Percentiles rank a stretch among this genome's conserved stretches.
phyloP scores from a whole-genome alignment of 2,329 filamentous ascomycete species.

The Fusarium sp. region DNA sequence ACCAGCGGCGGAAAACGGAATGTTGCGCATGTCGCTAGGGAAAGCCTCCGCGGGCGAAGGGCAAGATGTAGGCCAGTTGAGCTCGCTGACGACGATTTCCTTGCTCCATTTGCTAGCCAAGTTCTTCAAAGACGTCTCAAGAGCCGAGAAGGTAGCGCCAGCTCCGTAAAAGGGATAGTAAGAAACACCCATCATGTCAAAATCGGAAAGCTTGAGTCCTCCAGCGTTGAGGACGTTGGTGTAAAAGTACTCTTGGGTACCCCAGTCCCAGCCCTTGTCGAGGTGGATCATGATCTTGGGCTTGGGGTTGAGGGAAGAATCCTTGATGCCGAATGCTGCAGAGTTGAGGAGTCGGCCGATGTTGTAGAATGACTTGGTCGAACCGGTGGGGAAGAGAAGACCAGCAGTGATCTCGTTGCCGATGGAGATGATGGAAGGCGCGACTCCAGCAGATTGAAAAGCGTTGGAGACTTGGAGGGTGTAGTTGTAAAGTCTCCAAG shows the following conservation, averaged over 20 bases:
- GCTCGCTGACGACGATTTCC: conserved; percentile 76
- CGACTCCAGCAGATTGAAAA: conserved; percentile 67
- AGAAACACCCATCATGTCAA: conserved; percentile 78
- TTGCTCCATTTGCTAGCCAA: conserved; percentile 74
- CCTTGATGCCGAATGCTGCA: conserved; percentile 72
- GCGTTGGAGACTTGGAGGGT: conserved; percentile 71
- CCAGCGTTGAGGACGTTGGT: conserved; percentile 63
- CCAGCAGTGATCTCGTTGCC: conserved; percentile 80
- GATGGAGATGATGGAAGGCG: conserved; percentile 73
- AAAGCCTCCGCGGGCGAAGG: conserved; percentile 68
- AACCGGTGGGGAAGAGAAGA: conserved; percentile 72
- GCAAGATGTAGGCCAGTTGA: conserved; percentile 76
- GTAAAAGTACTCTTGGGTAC: conserved; percentile 75
- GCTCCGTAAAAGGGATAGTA: conserved; percentile 80
- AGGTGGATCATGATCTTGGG: conserved; percentile 81
- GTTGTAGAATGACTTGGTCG: conserved; percentile 66
- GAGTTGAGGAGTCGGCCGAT: conserved; percentile 74
- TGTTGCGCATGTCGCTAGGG: conserved; percentile 68
- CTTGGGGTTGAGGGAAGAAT: conserved; percentile 65
- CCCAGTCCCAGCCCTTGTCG: conserved; percentile 81
- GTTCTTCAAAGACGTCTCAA: conserved; percentile 67
- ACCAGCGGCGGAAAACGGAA: conserved; percentile 72
- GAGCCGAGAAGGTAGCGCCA: conserved; percentile 67
- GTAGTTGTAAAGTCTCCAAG: conserved; percentile 76
- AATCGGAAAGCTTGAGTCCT: conserved; percentile 66